These are phyloP conservation scores for Neonectria coccinea DNA, from an alignment of 2,329 filamentous ascomycete species.

Conservation along the genomic window DNA sequence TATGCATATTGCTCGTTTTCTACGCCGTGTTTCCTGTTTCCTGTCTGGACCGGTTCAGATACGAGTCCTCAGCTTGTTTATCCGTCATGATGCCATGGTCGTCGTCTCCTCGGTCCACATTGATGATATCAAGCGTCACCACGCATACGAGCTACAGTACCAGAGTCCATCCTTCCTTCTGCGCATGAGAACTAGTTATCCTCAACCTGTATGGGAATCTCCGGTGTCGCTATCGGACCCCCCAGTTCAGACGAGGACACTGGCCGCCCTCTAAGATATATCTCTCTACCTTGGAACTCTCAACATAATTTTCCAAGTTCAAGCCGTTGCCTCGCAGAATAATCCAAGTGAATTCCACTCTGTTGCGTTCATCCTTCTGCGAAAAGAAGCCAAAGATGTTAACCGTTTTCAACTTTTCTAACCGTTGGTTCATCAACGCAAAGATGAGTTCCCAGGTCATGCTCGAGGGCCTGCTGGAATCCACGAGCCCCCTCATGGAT, in stretches of 20 bases:
- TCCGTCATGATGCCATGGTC: not conserved
- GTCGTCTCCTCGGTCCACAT: not conserved
- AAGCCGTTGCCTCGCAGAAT: not conserved
- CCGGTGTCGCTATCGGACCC: not conserved
- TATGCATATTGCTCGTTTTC: not conserved
- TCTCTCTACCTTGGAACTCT: constrained; percentile 28
- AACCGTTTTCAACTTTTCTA: constrained; percentile 24
- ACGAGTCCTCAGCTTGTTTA: not conserved
- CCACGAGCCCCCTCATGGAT: constrained; percentile 28
- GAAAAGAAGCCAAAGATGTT: constrained; percentile 27
- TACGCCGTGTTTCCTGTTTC: not conserved
- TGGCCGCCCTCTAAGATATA: constrained; percentile 36
- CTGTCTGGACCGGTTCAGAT: not conserved
- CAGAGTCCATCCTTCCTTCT: not conserved
- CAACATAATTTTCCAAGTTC: constrained; percentile 8
- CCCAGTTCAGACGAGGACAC: constrained; percentile 32
- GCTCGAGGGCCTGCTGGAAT: constrained; percentile 2
- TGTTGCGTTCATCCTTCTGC: constrained; percentile 27
- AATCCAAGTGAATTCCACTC: not conserved
- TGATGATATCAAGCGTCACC: constrained; percentile 1
- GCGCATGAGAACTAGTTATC: no score
- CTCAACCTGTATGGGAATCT: not conserved
- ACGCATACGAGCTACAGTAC: not conserved
- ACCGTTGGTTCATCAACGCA: constrained; percentile 24
- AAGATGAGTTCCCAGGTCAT: constrained; percentile 38